Conservation (phyloP, 225 moss, liverwort and hornwort genomes). For the Straminergon stramineum region DNA sequence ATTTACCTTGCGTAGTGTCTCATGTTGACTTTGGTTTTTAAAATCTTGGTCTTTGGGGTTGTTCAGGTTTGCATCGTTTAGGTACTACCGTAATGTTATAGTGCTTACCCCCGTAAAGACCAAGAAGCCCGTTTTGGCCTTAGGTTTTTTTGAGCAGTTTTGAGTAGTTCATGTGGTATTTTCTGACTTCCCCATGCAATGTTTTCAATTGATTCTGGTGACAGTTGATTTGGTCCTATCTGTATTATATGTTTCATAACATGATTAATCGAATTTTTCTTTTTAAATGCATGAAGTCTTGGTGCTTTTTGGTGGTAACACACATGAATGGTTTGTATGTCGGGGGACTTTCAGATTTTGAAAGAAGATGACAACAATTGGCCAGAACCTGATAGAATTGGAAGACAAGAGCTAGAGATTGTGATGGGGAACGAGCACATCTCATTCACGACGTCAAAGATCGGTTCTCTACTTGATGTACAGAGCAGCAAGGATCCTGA, state of each 20-base stretch:
- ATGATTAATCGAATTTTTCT: not conserved
- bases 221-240: too few relatives aligned
- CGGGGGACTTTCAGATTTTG: slow-evolving; percentile 8
- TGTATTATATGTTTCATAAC: too few relatives aligned
- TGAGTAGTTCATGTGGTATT: not conserved
- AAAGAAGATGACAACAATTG: slow-evolving; percentile 40
- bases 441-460: slow-evolving; percentile 93
- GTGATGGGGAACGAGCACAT: slow-evolving; percentile 97
- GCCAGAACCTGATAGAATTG: slow-evolving; percentile 92
- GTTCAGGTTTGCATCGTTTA: not conserved
- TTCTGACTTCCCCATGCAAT: not conserved
- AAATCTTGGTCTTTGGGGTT: not conserved
- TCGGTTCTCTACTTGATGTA: slow-evolving; percentile 87
- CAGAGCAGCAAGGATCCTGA: slow-evolving; percentile 97
- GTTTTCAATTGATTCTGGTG: not conserved
- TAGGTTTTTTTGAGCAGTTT: not conserved
- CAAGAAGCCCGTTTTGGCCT: not conserved
- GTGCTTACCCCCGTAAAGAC: not conserved
- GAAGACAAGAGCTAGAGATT: slow-evolving; percentile 92
- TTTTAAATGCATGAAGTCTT: not conserved
- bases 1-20: not conserved
- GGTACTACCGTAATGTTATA: not conserved
- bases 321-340: not conserved
- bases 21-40: not conserved
- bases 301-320: not conserved